Conservation (phyloP, 225 moss, liverwort and hornwort species). For the Ulota crispa region DNA sequence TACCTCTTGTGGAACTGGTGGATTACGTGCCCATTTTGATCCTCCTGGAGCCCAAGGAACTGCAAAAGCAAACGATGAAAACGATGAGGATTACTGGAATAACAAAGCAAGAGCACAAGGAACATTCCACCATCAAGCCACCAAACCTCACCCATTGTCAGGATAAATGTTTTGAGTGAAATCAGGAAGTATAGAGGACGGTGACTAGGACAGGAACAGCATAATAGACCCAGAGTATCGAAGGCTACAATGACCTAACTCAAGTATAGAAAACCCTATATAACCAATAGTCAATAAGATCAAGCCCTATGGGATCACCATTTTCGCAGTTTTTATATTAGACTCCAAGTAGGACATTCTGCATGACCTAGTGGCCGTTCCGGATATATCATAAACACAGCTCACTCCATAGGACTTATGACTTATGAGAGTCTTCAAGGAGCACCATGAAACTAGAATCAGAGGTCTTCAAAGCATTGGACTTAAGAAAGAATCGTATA, state of each 20-base stretch:
- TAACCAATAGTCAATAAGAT: neutral
- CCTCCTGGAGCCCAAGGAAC: constrained; percentile 92
- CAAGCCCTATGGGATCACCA: neutral
- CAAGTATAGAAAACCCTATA: neutral
- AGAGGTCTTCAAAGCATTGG: neutral
- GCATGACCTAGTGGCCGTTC: neutral
- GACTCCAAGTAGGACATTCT: neutral
- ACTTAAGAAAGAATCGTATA: neutral
- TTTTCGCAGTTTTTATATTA: neutral
- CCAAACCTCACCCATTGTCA: neutral
- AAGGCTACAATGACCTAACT: neutral
- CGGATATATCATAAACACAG: neutral
- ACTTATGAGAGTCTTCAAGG: neutral
- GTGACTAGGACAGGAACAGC: neutral
- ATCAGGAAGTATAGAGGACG: neutral
- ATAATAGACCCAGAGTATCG: neutral
- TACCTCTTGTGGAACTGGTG: constrained; percentile 89
- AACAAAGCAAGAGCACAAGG: neutral
- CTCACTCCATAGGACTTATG: neutral
- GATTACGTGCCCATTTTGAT: constrained; percentile 87
- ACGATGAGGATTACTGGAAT: neutral
- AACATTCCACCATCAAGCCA: neutral
- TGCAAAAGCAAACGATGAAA: constrained; percentile 33
- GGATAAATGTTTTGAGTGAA: neutral
- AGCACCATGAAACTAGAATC: neutral